These are phyloP conservation scores for Ceriops zippeliana DNA, from an alignment of 345 rosid species.

Conservation along the genomic window DNA sequence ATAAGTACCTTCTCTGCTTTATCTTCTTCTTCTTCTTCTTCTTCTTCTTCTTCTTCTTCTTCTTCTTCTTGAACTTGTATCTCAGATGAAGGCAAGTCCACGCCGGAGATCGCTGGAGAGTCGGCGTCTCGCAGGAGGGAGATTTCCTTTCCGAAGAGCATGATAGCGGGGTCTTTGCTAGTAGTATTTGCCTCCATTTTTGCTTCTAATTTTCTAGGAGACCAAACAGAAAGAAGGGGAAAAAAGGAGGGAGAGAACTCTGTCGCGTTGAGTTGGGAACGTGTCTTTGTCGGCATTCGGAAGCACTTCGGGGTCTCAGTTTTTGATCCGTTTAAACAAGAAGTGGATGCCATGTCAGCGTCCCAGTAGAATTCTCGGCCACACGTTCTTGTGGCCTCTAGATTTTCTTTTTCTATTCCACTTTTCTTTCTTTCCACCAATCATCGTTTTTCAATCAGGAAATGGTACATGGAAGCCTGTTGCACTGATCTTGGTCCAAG, in stretches of 20 bases:
- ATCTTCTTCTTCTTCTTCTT: conserved; percentile 20
- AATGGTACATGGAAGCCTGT: background rate
- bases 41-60: conserved; percentile 14
- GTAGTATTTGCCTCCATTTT: conserved; percentile 40
- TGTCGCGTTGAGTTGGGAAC: background rate
- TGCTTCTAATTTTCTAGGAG: conserved; percentile 16
- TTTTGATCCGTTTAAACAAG: conserved; percentile 67
- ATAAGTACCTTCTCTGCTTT: conserved; percentile 50
- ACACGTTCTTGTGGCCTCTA: conserved; percentile 80
- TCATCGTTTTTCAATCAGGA: no score
- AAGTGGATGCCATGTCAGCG: conserved; percentile 71
- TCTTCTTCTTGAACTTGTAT: conserved; percentile 16
- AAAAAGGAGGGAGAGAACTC: conserved; percentile 30
- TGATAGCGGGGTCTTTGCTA: conserved; percentile 54
- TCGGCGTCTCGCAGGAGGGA: conserved; percentile 37
- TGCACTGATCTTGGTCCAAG: conserved; percentile 12
- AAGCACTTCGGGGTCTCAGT: conserved; percentile 19
- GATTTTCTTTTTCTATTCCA: conserved; percentile 34
- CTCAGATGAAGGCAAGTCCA: conserved; percentile 10
- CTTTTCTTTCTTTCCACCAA: conserved; percentile 13
- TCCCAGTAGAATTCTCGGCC: conserved; percentile 67
- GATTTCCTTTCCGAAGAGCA: conserved; percentile 76
- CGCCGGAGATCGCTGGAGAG: conserved; percentile 15
- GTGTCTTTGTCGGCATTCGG: conserved; percentile 26
- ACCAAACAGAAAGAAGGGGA: conserved; percentile 17